A percentile compares a stretch with the other conserved stretches of the same genome.
Evolutionary conservation across 1,139 yeast genomes (phyloP).

Genomic region (Sugiyamaella paludigena): DNA sequence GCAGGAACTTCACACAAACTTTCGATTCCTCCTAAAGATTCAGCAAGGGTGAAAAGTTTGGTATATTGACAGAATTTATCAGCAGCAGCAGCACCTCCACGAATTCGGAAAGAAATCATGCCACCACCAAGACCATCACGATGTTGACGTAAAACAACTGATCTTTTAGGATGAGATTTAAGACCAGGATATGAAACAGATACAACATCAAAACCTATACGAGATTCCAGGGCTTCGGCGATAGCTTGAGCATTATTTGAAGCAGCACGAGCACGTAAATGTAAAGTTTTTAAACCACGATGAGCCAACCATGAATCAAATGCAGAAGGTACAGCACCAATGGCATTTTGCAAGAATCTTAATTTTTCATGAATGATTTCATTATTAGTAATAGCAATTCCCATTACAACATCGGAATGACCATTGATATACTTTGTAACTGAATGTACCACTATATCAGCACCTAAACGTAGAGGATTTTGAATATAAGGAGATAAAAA

Average conservation of each 20-base stretch:
- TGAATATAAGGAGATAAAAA: constrained; percentile 91
- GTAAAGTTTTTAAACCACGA: constrained; percentile 87
- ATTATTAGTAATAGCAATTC: constrained; percentile 71
- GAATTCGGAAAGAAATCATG: constrained; percentile 83
- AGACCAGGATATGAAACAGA: constrained; percentile 84
- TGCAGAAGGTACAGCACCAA: constrained; percentile 87
- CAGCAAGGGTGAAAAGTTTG: constrained; percentile 79
- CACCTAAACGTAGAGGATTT: constrained; percentile 80
- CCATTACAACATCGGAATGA: constrained; percentile 89
- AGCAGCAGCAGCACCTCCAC: constrained; percentile 79
- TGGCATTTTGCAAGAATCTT: constrained; percentile 81
- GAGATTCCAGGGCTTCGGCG: constrained; percentile 59
- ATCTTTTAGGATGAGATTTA: constrained; percentile 60
- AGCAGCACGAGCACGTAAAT: constrained; percentile 73
- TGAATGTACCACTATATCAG: constrained; percentile 83
- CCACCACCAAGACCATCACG: constrained; percentile 89
- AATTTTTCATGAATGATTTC: constrained; percentile 60
- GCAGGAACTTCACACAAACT: constrained; percentile 87
- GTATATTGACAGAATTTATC: constrained; percentile 70
- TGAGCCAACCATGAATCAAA: constrained; percentile 92
- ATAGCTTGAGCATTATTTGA: constrained; percentile 63
- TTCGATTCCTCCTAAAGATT: constrained; percentile 88
- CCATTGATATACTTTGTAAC: constrained; percentile 92
- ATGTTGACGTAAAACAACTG: constrained; percentile 69
- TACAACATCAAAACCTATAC: constrained; percentile 48